A percentile compares a stretch with the other conserved stretches of the same genome.
Conservation (phyloP, 805 yeast genomes). For the Barnettozyma salicaria region DNA sequence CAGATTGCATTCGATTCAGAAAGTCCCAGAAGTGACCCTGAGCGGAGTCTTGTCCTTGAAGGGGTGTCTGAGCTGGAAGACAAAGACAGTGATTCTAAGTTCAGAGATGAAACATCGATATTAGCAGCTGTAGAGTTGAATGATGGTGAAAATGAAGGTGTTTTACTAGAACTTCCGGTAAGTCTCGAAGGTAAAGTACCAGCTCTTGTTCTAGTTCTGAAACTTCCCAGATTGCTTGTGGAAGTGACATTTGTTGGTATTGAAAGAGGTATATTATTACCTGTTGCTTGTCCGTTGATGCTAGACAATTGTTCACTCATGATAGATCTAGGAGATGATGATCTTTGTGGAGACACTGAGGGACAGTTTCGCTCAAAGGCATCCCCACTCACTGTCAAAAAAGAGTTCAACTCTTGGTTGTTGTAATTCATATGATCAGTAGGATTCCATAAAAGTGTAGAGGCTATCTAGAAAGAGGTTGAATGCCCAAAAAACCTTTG, state of each 20-base stretch:
- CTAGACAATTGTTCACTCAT: conserved; percentile 17
- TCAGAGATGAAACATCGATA: conserved; percentile 20
- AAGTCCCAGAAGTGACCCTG: conserved; percentile 44
- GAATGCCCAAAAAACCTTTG: too few species aligned
- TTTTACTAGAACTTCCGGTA: conserved; percentile 13
- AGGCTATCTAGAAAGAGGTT: too few species aligned
- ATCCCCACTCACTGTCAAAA: conserved; percentile 18
- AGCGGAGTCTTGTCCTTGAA: conserved; percentile 39
- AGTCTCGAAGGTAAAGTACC: conserved; percentile 74
- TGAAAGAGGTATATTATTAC: conserved; percentile 1
- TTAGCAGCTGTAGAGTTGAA: conserved; percentile 12
- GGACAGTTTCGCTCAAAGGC: conserved; percentile 15
- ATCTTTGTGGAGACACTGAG: conserved; percentile 23
- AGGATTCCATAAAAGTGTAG: too few species aligned
- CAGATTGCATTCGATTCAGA: conserved; percentile 47
- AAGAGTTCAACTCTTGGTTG: conserved; percentile 21
- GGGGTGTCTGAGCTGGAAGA: conserved; percentile 15
- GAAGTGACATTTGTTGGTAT: conserved; percentile 9
- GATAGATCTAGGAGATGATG: conserved; percentile 24
- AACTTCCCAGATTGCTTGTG: conserved; percentile 32
- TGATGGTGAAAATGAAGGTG: conserved; percentile 17
- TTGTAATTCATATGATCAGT: conserved; percentile 14
- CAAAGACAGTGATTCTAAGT: conserved; percentile 20
- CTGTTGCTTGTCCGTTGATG: conserved; percentile 10
- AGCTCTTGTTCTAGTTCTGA: conserved; percentile 60